phyloP scores from a whole-genome alignment of 1,139 yeast species.

The Hyphopichia pseudoburtonii region DNA sequence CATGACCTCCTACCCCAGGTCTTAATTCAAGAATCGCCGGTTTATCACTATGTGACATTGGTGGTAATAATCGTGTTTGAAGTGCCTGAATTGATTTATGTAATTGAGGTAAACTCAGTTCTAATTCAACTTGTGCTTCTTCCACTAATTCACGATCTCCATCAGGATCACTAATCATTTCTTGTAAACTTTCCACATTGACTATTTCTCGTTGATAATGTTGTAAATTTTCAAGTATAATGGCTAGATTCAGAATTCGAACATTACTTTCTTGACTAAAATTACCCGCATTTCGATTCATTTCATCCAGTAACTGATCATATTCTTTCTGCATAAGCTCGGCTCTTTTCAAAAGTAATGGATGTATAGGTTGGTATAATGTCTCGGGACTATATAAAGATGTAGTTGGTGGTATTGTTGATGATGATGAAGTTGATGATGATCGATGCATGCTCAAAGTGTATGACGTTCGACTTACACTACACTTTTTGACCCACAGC shows the following conservation, averaged over 20 bases:
- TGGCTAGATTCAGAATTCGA: conserved; percentile 53
- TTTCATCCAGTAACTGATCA: conserved; percentile 42
- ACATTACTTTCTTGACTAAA: conserved; percentile 61
- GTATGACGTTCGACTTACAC: no score
- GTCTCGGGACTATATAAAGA: no score
- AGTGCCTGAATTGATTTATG: conserved; percentile 42
- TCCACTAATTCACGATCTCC: conserved; percentile 26
- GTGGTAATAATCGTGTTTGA: conserved; percentile 65
- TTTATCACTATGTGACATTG: conserved; percentile 72
- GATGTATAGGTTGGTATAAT: conserved; percentile 34
- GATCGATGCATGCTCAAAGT: background rate
- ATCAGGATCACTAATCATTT: conserved; percentile 28
- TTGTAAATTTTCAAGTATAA: conserved; percentile 51
- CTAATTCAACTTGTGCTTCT: conserved; percentile 27
- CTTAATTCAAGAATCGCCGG: conserved; percentile 82
- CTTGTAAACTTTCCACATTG: conserved; percentile 36
- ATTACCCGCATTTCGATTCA: conserved; percentile 37
- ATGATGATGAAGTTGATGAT: background rate
- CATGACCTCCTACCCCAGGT: conserved; percentile 97
- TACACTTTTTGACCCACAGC: no score
- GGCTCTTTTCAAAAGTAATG: conserved; percentile 65
- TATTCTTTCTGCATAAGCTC: conserved; percentile 52
- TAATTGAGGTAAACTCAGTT: conserved; percentile 33
- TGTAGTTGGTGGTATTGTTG: no score
- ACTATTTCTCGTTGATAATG: conserved; percentile 43